phyloP scores from a whole-genome alignment of 352 stramenopile species.

The Phytophthora cajani region DNA sequence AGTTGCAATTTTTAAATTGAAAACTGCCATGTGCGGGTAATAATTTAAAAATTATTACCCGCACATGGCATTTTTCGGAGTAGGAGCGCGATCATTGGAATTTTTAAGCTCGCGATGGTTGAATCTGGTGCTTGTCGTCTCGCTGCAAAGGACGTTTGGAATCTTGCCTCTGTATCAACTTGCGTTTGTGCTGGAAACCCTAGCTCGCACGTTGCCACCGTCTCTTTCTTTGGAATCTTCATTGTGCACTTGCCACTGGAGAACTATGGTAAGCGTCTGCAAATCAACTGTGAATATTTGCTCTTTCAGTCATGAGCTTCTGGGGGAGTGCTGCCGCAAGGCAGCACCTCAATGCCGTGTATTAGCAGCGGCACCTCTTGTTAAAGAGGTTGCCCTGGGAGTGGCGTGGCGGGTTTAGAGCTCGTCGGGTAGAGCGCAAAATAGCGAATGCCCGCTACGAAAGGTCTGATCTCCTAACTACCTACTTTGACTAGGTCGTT shows the following conservation, averaged over 20 bases:
- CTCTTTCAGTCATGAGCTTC: neutral
- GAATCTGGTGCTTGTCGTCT: constrained; percentile 17
- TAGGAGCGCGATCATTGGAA: neutral
- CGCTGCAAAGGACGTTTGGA: constrained; percentile 23
- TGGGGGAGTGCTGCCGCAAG: neutral
- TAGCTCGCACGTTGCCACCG: constrained; percentile 23
- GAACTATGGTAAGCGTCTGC: constrained; percentile 22
- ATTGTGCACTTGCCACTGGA: constrained; percentile 36
- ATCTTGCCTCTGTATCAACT: constrained; percentile 37
- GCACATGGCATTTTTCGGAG: constrained; percentile 2
- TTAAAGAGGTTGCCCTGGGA: neutral
- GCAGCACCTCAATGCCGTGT: neutral
- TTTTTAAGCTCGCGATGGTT: constrained; percentile 14
- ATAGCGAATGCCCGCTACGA: too few relatives aligned
- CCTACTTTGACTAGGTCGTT: too few relatives aligned
- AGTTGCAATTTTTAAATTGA: constrained; percentile 1
- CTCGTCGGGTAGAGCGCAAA: too few relatives aligned
- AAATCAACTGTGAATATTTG: neutral
- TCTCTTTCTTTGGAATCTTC: constrained; percentile 33
- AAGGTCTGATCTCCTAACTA: too few relatives aligned
- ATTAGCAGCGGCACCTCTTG: neutral
- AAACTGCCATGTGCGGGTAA: too few relatives aligned
- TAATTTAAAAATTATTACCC: too few relatives aligned
- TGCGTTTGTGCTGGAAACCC: constrained; percentile 47
- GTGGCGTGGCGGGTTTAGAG: too few relatives aligned